Evolutionary conservation across 768 basidiomycete species (phyloP), one percentile per base, ranked within the genome.

Genomic region (Trametes gibbosa): DNA sequence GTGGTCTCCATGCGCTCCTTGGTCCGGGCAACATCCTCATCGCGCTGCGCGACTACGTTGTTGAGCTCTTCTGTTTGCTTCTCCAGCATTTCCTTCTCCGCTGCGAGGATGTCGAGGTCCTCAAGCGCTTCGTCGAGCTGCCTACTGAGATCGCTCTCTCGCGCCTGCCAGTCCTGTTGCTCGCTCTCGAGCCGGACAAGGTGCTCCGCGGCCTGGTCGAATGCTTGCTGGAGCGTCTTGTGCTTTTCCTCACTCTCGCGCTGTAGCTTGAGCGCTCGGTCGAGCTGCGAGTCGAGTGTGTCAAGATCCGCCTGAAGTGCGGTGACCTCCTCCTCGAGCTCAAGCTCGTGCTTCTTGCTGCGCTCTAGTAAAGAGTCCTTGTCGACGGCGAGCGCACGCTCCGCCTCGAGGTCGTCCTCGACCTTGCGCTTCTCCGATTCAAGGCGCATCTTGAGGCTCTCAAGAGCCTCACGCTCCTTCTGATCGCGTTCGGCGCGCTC

Each of bases 401-500:
- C 96, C 1, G 87, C 89, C 47, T 87, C 87, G 16, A 99, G 79
- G 17, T 89, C 85, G 25, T 88, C 84, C 68, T 92, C 89, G 17
- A 96, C 81, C 72, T 84, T 87, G 56, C 82, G 75, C 75, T 96
- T 96, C 70, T 93, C 93, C 0, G 84, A 77, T 67, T 97, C 90
- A 32, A 98, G 76, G 17, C 85, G 74, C 82, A 91, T 88, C 75
- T 90, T 90, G 45, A 95, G 75, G 61, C 77, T 84, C 70, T 95
- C 89, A 52, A 98, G 69, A 17, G 84, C 84, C 66, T 87, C 87
- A 50, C 84, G 82, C 73, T 95, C 96, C 57, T 81, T 80, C 65
- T 89, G 85, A 58, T 98, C 96, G 27, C 89, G 82, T 68, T 95
- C 92, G 0, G 92, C 93, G 8, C 90, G 79, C 68, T 97, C 94